These are phyloP conservation scores for Aureobasidium vineae DNA, from an alignment of 2,329 filamentous ascomycete genomes.

Conservation along the genomic window DNA sequence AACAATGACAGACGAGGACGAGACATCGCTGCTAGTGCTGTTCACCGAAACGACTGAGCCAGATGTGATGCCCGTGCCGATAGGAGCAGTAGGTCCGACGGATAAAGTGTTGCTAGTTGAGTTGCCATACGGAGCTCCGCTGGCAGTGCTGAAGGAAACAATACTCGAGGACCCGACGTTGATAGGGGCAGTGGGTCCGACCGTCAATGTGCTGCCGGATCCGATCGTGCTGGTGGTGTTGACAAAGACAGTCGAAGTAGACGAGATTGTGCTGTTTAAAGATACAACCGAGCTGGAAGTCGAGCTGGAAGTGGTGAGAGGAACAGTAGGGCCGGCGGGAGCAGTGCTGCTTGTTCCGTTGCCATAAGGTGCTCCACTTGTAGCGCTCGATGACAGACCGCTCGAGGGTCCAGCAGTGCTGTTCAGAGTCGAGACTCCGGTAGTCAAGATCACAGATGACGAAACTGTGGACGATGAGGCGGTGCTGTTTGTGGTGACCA, in stretches of 20 bases:
- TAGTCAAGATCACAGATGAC: background rate
- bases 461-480: background rate
- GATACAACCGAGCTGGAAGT: too few relatives aligned
- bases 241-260: background rate
- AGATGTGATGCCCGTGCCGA: background rate
- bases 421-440: background rate
- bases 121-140: slow-evolving; percentile 1
- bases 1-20: background rate
- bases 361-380: slow-evolving; percentile 4
- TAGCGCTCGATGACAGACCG: background rate
- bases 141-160: background rate
- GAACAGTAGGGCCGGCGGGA: background rate
- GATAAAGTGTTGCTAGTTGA: background rate
- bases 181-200: slow-evolving; percentile 6
- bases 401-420: background rate
- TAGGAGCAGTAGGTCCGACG: background rate
- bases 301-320: background rate
- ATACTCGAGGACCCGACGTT: background rate
- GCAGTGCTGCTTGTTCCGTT: slow-evolving; percentile 1
- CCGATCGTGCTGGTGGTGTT: background rate
- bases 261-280: background rate
- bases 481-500: background rate
- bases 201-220: background rate
- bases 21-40: background rate
- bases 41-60: background rate